Evolutionary conservation across 192 early-diverging fungal species (phyloP).

Genomic region (Pilaira anomala): DNA sequence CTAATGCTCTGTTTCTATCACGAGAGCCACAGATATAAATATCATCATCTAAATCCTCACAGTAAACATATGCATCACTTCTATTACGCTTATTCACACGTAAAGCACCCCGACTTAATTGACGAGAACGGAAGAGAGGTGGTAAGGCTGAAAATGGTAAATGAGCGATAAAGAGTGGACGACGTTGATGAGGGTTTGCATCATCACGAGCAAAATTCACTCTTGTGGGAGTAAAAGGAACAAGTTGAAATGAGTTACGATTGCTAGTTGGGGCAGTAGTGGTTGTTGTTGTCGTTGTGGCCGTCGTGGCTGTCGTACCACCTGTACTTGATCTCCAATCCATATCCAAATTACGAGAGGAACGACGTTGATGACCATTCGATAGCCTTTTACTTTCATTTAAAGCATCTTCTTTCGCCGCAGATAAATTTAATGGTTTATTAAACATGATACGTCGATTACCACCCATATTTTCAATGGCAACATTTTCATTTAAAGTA

Average conservation of each 20-base stretch:
- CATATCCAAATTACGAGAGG: slow-evolving; percentile 40
- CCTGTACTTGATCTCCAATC: slow-evolving; percentile 38
- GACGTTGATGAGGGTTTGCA: slow-evolving; percentile 48
- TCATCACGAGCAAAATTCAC: slow-evolving; percentile 45
- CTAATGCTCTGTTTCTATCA: slow-evolving; percentile 79
- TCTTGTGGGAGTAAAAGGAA: slow-evolving; percentile 44
- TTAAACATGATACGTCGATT: slow-evolving; percentile 32
- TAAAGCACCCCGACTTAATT: slow-evolving; percentile 69
- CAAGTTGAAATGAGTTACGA: slow-evolving; percentile 35
- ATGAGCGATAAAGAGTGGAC: slow-evolving; percentile 54
- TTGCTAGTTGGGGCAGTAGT: slow-evolving; percentile 5
- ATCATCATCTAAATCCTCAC: slow-evolving; percentile 70
- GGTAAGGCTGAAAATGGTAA: slow-evolving; percentile 54
- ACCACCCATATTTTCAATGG: background rate
- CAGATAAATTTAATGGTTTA: slow-evolving; percentile 32
- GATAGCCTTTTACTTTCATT: slow-evolving; percentile 8
- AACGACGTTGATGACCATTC: slow-evolving; percentile 22
- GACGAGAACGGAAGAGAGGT: slow-evolving; percentile 43
- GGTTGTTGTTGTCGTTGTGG: slow-evolving; percentile 11
- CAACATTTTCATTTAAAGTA: slow-evolving; percentile 22
- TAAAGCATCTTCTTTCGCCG: slow-evolving; percentile 7
- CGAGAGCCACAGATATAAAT: slow-evolving; percentile 74
- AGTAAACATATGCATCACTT: slow-evolving; percentile 84
- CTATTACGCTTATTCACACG: slow-evolving; percentile 85
- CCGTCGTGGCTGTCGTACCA: background rate